Evolutionary conservation across 192 early-diverging fungal species (phyloP), one percentile per base, ranked within the genome.

Genomic region (Chytriomyces sp.): DNA sequence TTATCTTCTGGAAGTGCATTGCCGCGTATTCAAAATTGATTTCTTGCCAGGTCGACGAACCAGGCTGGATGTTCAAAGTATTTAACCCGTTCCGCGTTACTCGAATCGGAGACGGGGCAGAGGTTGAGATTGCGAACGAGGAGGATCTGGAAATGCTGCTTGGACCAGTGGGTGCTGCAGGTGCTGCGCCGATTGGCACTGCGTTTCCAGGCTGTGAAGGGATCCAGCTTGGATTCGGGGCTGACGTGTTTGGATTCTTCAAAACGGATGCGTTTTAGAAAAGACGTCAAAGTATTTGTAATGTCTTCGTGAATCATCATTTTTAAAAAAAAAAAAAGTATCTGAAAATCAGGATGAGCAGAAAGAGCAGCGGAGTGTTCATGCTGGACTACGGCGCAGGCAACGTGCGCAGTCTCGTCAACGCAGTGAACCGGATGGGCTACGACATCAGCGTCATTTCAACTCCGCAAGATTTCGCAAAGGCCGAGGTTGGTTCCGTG

Each of bases 311-410:
- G 35, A 35, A 35, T 35, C 35, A 35, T 35, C 35, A 35, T 35
- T 35, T 35, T 35, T 35, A 35, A 35, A 35, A 35, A 35, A 35
- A 35, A 35, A 35, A 35, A 35, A 35, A 35, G 35, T 3, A 35
- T 35, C 4, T 4, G 35, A 35, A 35, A 35, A 35, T 35, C 35
- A 35, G 35, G 35, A 35, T 35, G 35, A 35, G 35, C 35, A 35
- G 35, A 35, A 35, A 35, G 35, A 35, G 35, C 35, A 35, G 35
- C 20, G 53, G 53, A 57, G 67, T 88, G 5, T 86, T 81, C 62
- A 64, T 99, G 45, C 89, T 99, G 50, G 98, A 99, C 88, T 99
- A 99, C 86, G 98, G 98, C 26, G 98, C 98, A n/a, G 98, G 98
- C 43, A 99, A 99, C 82, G 96, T 99, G 61, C 94, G 96, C 64